phyloP scores from a whole-genome alignment of 129 eudicot species.

The Calendula officinalis region DNA sequence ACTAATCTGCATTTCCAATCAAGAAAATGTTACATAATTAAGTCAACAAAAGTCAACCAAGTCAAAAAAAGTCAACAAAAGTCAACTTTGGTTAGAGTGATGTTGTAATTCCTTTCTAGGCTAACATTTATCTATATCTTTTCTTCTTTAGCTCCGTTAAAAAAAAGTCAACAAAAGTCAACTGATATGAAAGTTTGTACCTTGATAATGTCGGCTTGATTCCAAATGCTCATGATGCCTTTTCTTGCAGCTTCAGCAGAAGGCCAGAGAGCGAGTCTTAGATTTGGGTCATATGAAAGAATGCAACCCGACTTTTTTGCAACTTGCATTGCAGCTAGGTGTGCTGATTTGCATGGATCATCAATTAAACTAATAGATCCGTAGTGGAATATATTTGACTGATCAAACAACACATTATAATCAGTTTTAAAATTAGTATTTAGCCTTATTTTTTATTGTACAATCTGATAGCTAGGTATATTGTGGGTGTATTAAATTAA shows the following conservation, averaged over 20 bases:
- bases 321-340: slow-evolving; percentile 45
- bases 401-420: slow-evolving; percentile 8
- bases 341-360: slow-evolving; percentile 57
- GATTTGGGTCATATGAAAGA: slow-evolving; percentile 58
- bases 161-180: not conserved
- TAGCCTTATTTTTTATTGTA: too few relatives aligned
- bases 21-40: not conserved
- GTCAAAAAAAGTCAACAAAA: too few relatives aligned
- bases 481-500: too few relatives aligned
- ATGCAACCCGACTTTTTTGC: slow-evolving; percentile 48
- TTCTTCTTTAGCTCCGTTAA: too few relatives aligned
- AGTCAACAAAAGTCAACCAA: not conserved
- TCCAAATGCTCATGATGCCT: slow-evolving; percentile 57
- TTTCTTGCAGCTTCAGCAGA: slow-evolving; percentile 48
- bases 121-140: too few relatives aligned
- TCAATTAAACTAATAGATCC: slow-evolving; percentile 53
- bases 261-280: slow-evolving; percentile 52
- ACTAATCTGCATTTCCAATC: slow-evolving; percentile 34
- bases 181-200: slow-evolving; percentile 6
- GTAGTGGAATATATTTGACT: slow-evolving; percentile 47
- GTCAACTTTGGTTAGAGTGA: too few relatives aligned
- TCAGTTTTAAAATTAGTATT: too few relatives aligned
- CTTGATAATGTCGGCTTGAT: slow-evolving; percentile 50
- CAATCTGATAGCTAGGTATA: too few relatives aligned
- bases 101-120: too few relatives aligned